Evolutionary conservation across 768 basidiomycete species (phyloP).

Genomic region (Leccinum boreale): DNA sequence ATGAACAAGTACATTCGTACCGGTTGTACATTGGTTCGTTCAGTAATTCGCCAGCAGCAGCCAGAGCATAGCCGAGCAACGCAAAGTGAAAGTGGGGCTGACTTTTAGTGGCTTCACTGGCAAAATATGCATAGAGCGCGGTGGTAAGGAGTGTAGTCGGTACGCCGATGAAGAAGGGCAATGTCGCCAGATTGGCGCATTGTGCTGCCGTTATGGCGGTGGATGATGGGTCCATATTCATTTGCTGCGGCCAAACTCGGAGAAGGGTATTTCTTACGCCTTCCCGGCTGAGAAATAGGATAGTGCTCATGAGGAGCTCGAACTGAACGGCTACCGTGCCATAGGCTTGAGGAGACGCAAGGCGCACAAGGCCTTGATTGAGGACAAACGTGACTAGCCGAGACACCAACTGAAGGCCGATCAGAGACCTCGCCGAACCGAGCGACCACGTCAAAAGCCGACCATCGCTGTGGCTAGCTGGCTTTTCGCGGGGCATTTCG

Average conservation of each 20-base stretch:
- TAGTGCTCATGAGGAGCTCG: slow-evolving; percentile 85
- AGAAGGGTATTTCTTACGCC: slow-evolving; percentile 86
- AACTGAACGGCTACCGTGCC: slow-evolving; percentile 93
- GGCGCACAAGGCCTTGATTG: slow-evolving; percentile 83
- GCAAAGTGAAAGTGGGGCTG: slow-evolving; percentile 67
- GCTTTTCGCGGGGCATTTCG: slow-evolving; percentile 6
- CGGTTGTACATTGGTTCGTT: slow-evolving; percentile 81
- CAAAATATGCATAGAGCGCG: slow-evolving; percentile 50
- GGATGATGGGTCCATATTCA: not conserved
- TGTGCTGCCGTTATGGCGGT: slow-evolving; percentile 12
- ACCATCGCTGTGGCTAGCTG: slow-evolving; percentile 1
- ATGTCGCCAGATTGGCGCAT: slow-evolving; percentile 46
- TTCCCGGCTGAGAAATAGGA: slow-evolving; percentile 91
- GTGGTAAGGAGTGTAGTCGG: slow-evolving; percentile 56
- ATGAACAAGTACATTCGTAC: slow-evolving; percentile 36
- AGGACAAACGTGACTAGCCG: slow-evolving; percentile 82
- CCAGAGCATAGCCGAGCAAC: slow-evolving; percentile 65
- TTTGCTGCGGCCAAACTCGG: slow-evolving; percentile 41
- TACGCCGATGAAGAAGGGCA: slow-evolving; percentile 69
- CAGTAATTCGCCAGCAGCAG: slow-evolving; percentile 73
- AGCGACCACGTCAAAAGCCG: slow-evolving; percentile 32
- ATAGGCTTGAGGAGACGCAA: slow-evolving; percentile 81
- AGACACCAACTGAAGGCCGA: slow-evolving; percentile 83
- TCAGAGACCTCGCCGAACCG: slow-evolving; percentile 57
- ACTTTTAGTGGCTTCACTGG: slow-evolving; percentile 48